phyloP scores from a whole-genome alignment of 805 yeast species.

The Candida ponderosae region DNA sequence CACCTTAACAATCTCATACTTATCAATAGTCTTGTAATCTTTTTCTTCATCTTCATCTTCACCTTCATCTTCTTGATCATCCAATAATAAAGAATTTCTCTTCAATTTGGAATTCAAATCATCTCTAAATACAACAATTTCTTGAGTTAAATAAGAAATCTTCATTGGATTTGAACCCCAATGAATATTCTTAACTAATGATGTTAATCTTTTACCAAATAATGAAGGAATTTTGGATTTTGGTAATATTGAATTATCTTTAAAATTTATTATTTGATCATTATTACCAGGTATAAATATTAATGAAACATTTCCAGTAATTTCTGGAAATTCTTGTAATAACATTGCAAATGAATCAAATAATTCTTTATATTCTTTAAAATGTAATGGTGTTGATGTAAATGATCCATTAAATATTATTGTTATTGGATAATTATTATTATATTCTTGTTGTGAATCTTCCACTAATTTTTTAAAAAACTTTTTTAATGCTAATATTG shows the following conservation, averaged over 20 bases:
- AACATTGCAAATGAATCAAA: conserved; percentile 72
- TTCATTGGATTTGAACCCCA: conserved; percentile 77
- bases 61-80: conserved; percentile 25
- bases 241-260: conserved; percentile 61
- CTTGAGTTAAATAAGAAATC: conserved; percentile 75
- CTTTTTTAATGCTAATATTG: conserved; percentile 58
- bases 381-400: conserved; percentile 52
- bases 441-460: conserved; percentile 28
- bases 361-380: conserved; percentile 50
- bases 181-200: conserved; percentile 44
- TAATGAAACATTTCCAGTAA: conserved; percentile 47
- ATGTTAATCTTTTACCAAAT: conserved; percentile 60
- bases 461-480: conserved; percentile 47
- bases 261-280: conserved; percentile 89
- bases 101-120: conserved; percentile 64
- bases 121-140: conserved; percentile 67
- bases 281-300: conserved; percentile 81
- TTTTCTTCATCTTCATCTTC: conserved; percentile 10
- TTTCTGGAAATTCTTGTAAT: conserved; percentile 47
- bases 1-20: conserved; percentile 26
- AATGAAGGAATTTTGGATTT: conserved; percentile 61
- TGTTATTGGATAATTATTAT: conserved; percentile 42
- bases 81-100: conserved; percentile 57
- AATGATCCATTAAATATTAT: conserved; percentile 84
- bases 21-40: neutral